Evolutionary conservation across 768 basidiomycete species (phyloP).

Genomic region (Tulasnella sp.): DNA sequence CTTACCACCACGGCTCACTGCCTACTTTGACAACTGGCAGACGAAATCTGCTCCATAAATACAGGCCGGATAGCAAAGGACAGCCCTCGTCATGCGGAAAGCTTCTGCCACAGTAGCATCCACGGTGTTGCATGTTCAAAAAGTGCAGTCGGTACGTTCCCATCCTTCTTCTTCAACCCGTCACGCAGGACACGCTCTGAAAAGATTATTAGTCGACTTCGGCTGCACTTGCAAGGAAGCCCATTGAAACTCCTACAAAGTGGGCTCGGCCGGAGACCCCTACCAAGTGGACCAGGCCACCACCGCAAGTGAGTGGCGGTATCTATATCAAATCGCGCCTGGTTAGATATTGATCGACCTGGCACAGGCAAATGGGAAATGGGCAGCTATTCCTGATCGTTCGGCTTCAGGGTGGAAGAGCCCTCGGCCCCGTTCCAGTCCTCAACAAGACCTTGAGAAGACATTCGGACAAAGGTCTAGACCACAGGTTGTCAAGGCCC

Average conservation of each 20-base stretch:
- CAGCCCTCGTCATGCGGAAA: neutral
- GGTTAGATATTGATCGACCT: too few species aligned
- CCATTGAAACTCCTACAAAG: neutral
- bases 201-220: neutral
- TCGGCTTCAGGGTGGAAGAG: neutral
- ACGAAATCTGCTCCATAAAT: neutral
- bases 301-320: neutral
- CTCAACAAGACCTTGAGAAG: neutral
- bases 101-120: neutral
- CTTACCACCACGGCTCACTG: neutral
- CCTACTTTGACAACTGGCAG: neutral
- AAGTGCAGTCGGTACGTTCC: slow-evolving; percentile 7
- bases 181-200: neutral
- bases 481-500: neutral
- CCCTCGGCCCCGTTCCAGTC: neutral
- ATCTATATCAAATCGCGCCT: neutral
- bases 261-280: neutral
- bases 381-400: neutral
- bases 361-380: neutral
- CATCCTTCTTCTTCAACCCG: neutral
- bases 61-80: neutral
- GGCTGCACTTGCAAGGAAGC: neutral
- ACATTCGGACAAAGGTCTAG: neutral
- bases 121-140: slow-evolving; percentile 3
- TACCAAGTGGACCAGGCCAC: neutral